Conservation (phyloP, 148 eudicot genomes). For the Rhododendron vialii region DNA sequence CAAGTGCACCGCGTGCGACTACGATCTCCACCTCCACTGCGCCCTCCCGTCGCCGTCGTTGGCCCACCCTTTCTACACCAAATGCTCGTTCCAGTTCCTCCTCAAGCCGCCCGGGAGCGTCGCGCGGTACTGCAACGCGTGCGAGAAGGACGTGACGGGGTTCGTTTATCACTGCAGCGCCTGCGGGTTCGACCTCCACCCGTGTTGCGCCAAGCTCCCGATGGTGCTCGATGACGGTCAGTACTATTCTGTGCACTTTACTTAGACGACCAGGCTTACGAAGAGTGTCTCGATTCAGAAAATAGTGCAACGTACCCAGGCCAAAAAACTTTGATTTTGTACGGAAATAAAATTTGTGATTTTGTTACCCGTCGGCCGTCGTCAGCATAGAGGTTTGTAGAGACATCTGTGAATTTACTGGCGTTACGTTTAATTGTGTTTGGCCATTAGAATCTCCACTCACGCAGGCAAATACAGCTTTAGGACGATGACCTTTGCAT, state of each 20-base stretch:
- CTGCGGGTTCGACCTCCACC: constrained; percentile 89
- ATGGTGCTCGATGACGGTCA: constrained; percentile 62
- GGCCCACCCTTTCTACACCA: constrained; percentile 72
- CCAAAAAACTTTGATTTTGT: too few relatives aligned
- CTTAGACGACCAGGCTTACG: background rate
- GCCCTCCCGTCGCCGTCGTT: constrained; percentile 59
- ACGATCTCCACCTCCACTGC: constrained; percentile 81
- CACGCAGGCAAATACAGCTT: background rate
- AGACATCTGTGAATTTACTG: too few relatives aligned
- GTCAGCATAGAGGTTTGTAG: too few relatives aligned
- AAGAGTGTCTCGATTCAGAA: too few relatives aligned
- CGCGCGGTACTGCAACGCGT: constrained; percentile 85
- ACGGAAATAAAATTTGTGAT: too few relatives aligned
- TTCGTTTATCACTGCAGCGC: constrained; percentile 75
- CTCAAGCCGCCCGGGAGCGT: constrained; percentile 54
- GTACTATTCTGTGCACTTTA: background rate
- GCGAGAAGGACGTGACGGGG: constrained; percentile 62
- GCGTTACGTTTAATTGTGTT: too few relatives aligned
- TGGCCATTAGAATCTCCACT: too few relatives aligned
- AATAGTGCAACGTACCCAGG: too few relatives aligned
- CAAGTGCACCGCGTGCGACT: constrained; percentile 58
- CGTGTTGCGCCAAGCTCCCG: constrained; percentile 91
- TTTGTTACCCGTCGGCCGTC: too few relatives aligned
- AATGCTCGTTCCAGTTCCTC: constrained; percentile 76
- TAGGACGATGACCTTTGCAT: background rate